phyloP scores from a whole-genome alignment of 2,329 filamentous ascomycete genomes.

The Penicillium sp. region DNA sequence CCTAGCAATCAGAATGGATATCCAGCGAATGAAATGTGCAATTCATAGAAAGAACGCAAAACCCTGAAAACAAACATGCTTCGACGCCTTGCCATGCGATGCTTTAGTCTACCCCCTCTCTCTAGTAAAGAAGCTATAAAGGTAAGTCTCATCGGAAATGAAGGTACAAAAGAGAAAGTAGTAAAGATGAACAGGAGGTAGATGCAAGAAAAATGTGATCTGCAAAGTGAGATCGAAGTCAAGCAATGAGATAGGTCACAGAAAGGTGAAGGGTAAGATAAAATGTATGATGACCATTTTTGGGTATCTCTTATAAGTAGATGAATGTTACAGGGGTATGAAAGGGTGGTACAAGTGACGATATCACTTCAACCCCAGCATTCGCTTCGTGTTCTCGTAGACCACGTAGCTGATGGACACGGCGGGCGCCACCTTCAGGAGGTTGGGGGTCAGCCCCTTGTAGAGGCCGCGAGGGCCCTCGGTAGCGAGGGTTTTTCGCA shows the following conservation, averaged over 20 bases:
- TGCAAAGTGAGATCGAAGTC: constrained; percentile 2
- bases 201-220: constrained; percentile 9
- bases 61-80: constrained; percentile 20
- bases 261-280: constrained; percentile 8
- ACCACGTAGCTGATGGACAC: constrained; percentile 93
- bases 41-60: constrained; percentile 21
- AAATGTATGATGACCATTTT: constrained; percentile 17
- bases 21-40: constrained; percentile 2
- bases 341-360: neutral
- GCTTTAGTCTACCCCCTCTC: constrained; percentile 9
- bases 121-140: constrained; percentile 7
- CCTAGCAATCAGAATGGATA: neutral
- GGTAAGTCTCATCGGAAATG: constrained; percentile 2
- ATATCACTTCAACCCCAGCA: constrained; percentile 52
- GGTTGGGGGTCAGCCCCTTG: constrained; percentile 89
- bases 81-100: constrained; percentile 33
- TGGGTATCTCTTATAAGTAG: constrained; percentile 29
- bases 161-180: neutral
- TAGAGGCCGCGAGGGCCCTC: constrained; percentile 86
- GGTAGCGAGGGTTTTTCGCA: constrained; percentile 70
- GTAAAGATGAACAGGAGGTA: constrained; percentile 1
- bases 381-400: constrained; percentile 81
- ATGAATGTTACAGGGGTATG: neutral
- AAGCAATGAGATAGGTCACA: constrained; percentile 8
- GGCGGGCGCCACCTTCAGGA: constrained; percentile 92